Evolutionary conservation across 257 asterid genomes (phyloP), one percentile per base, ranked within the genome.

Genomic region (Gardenia jasminoides): DNA sequence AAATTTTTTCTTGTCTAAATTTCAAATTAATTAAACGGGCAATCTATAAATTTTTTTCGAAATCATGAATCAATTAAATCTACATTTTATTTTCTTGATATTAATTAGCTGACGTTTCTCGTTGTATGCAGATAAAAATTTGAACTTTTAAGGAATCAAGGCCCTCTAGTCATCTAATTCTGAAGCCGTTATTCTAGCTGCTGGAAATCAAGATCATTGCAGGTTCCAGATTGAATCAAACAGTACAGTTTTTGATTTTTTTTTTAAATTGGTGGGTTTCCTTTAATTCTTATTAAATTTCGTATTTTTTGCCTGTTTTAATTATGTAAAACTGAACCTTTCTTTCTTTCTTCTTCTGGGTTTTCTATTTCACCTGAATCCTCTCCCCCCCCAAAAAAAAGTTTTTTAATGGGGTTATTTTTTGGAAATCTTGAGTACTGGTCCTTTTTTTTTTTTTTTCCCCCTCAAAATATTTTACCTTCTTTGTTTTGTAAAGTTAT

Each of bases 171-270:
- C 16, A 50, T 75, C 52, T 48, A 30, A 47, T 15, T 75, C 79
- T 68, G 58, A 75, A 70, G 73, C 54, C 41, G 41, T 47, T 24
- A 26, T 46, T 11, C n/a, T 8, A n/a, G 54, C 78, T 15, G 80
- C 71, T 67, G 17, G 24, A 30, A 76, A 80, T 80, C 80, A 76
- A 58, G 83, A 80, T 80, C 80, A 80, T 80, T 77, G 5, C 70
- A 46, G 30, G 58, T 61, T 64, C 69, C 33, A 50, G 66, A 56
- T 74, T 74, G 52, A 74, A 54, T 56, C 75, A 46, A 52, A 74
- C 39, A 48, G 65, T 79, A 20, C 28, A 24, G n/a, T 69, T 69
- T 52, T 77, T n/a, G 31, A 43, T 77, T 46, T 36, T 50, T 76
- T 10, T 67, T 30, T n/a, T n/a, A n/a, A 33, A 36, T n/a, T 58